Conservation (phyloP, 306 rosid genomes). For the Quercus wislizeni region DNA sequence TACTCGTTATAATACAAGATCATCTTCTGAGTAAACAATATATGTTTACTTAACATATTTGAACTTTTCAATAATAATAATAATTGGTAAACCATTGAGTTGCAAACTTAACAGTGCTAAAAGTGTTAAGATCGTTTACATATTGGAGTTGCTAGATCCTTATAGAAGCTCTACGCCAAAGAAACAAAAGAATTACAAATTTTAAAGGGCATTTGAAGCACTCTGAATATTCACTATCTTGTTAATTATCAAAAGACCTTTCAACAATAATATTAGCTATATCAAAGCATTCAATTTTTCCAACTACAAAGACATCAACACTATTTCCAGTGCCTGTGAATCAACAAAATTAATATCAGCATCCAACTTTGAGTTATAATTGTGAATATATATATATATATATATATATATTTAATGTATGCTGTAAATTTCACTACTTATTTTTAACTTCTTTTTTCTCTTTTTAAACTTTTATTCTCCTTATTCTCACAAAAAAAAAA, state of each 20-base stretch:
- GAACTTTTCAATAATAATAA: too few species aligned
- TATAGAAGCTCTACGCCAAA: background rate
- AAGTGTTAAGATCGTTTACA: background rate
- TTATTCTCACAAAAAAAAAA: too few species aligned
- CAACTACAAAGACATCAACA: conserved; percentile 26
- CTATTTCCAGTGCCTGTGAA: conserved; percentile 20
- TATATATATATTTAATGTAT: too few species aligned
- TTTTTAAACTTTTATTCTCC: too few species aligned
- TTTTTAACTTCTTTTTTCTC: too few species aligned
- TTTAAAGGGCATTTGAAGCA: conserved; percentile 27
- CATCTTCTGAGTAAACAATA: too few species aligned
- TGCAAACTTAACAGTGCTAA: background rate
- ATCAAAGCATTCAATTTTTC: conserved; percentile 28
- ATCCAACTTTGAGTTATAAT: background rate
- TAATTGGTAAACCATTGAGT: background rate
- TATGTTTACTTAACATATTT: too few species aligned
- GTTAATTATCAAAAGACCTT: conserved; percentile 30
- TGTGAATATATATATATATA: background rate
- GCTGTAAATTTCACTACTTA: too few species aligned
- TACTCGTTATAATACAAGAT: too few species aligned
- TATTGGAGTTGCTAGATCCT: conserved; percentile 1
- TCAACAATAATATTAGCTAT: conserved; percentile 28
- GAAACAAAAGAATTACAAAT: conserved; percentile 32
- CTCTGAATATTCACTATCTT: conserved; percentile 32
- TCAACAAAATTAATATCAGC: conserved; percentile 11